A percentile compares a stretch with the other conserved stretches of the same genome.
Evolutionary conservation across 805 yeast genomes (phyloP).

Genomic region (Barnettozyma sp.): DNA sequence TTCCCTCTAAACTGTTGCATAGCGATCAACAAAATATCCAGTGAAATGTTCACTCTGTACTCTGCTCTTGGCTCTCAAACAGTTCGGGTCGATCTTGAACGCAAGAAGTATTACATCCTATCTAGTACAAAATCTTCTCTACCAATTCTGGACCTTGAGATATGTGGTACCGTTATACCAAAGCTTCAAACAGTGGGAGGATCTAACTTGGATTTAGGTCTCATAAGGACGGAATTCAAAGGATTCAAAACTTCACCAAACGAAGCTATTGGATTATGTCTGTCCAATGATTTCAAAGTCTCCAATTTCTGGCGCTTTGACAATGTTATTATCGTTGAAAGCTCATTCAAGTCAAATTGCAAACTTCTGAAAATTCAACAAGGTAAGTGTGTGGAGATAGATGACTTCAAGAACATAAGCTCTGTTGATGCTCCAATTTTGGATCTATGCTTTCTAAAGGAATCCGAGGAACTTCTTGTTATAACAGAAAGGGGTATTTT

Average conservation of each 20-base stretch:
- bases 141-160: constrained; percentile 21
- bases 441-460: constrained; percentile 9
- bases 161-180: constrained; percentile 16
- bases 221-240: constrained; percentile 19
- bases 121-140: constrained; percentile 6
- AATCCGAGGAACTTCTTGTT: constrained; percentile 4
- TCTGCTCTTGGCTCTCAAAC: constrained; percentile 11
- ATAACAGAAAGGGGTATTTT: constrained; percentile 19
- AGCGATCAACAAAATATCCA: constrained; percentile 8
- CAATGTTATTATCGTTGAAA: constrained; percentile 7
- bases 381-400: not conserved
- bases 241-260: constrained; percentile 10
- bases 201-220: constrained; percentile 13
- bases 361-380: constrained; percentile 1
- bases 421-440: constrained; percentile 14
- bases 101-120: not conserved
- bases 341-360: constrained; percentile 2
- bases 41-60: constrained; percentile 1
- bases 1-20: not conserved
- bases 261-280: not conserved
- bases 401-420: constrained; percentile 10
- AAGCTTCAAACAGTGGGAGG: constrained; percentile 24
- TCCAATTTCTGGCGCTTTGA: constrained; percentile 15
- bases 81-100: constrained; percentile 4
- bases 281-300: not conserved